Base-by-base conservation (phyloP, 2,329 filamentous ascomycete genomes). In the Cladophialophora bantiana region DNA sequence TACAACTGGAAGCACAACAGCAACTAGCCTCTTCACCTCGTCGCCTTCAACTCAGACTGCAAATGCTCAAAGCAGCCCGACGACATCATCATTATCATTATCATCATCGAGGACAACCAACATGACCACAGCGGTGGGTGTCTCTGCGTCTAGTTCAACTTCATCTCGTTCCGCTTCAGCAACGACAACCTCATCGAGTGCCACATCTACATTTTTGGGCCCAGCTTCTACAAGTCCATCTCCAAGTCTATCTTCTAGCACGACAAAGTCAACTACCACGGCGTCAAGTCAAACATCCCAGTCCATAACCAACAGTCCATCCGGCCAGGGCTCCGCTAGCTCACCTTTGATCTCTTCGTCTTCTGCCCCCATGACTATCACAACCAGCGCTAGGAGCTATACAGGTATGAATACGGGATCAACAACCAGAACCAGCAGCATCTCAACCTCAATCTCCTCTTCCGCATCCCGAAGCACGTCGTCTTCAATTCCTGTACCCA, bases 401-500 rank as follows among this genome's bases (percentile, higher is more conserved):
- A 32, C 50, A 26, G 13, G 45, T 18, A 12, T 18, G 10, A 12
- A 26, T 10, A 26, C 45, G 7, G 20, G 5, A 5, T 48, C 18
- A 26, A 32, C 35, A 26, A 18, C 57, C 26, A 55, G 34, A 18
- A 20, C 52, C 52, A 55, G 10, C 10, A 55, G 52, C 52, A 15
- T 55, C 31, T 40, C 38, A 12, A 50, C 59, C 7, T 54, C 38
- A 9, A 35, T 18, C 40, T 31, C 52, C 15, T 36, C 50, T 40
- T 40, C 34, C 34, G 7, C 34, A 36, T n/a, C 20, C 38, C 56
- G 18, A 65, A 62, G 38, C 40, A 57, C 61, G 4, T 50, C 62
- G 9, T 32, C 45, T 13, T 60, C 64, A 4, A 65, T 26, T 15
- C 12, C 57, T 56, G 18, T 56, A n/a, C 1, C 26, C 50, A 13